phyloP scores from a whole-genome alignment of 768 basidiomycete genomes.

The Trametes gibbosa region DNA sequence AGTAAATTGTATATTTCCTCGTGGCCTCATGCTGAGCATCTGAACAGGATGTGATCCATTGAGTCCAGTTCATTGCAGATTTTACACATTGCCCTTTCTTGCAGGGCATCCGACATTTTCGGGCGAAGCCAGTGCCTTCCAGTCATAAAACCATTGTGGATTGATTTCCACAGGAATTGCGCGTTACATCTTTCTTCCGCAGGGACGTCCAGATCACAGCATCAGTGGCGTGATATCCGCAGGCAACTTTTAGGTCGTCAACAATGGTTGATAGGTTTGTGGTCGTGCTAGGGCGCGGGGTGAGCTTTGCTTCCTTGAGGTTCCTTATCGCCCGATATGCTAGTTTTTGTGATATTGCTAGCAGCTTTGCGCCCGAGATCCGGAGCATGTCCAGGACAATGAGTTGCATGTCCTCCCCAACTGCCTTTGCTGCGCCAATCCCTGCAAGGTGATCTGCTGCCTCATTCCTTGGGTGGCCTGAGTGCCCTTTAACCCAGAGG shows the following conservation, averaged over 20 bases:
- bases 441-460: background rate
- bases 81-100: too few species aligned
- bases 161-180: background rate
- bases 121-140: slow-evolving; percentile 1
- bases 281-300: too few species aligned
- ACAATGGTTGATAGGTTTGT: too few species aligned
- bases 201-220: background rate
- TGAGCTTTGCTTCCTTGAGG: background rate
- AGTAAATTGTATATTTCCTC: too few species aligned
- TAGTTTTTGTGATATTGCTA: background rate
- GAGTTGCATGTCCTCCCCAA: background rate
- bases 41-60: too few species aligned
- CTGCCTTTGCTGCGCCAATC: background rate
- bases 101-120: background rate
- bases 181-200: background rate
- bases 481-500: slow-evolving; percentile 4
- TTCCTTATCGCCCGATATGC: background rate
- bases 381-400: background rate
- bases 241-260: background rate
- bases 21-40: too few species aligned
- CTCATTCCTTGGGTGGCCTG: background rate
- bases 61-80: too few species aligned
- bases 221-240: background rate
- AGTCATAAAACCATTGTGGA: slow-evolving; percentile 1
- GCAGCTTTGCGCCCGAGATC: background rate